Base-by-base conservation (phyloP, 768 basidiomycete genomes). In the Baorangia bicolor region DNA sequence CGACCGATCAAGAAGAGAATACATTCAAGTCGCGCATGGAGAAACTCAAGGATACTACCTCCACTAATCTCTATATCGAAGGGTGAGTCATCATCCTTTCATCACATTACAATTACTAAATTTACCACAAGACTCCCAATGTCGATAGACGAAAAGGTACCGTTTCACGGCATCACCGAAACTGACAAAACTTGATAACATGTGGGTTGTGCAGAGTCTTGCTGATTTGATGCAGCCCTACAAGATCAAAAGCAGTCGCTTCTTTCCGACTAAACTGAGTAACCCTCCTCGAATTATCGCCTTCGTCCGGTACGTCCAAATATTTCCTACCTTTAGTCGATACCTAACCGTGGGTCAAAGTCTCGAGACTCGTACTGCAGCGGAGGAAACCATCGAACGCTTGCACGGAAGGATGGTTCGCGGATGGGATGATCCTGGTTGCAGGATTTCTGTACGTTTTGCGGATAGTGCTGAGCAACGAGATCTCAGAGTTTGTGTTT, bases 21-120 rank as follows among this genome's bases (percentile, higher is more conserved):
- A 76, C 80, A 3, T 91, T 92, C 80, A 90, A 90, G 70, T 74
- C 79, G n/a, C 81, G 83, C 69, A 92, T 92, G 90, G 89, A 90
- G 65, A 82, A 80, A 54, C 72, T 90, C 49, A 78, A 80, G 56
- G 89, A 92, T 65, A 73, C 73, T 46, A 66, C 65, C 16, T 90
- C 88, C 50, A 90, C 88, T 18, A 91, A 92, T 69, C 69, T 92
- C 57, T 92, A 92, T 70, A 84, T 92, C 69, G 90, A 92, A 71
- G 88, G 89, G 76, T 83, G 53, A 51, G 77, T 62, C 4, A 10
- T 23, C 42, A 3, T 14, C 25, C 30, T 12, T 5, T 37, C 30
- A 20, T 47, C 33, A 20, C 13, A 25, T 13, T 9, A n/a, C 37
- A 5, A 18, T 23, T 49, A 31, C 64, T 53, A 25, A 50, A 38